A percentile compares a stretch with the other conserved stretches of the same genome.
phyloP scores from a whole-genome alignment of 2,329 filamentous ascomycete genomes.

The Colletotrichum neosansevieriae region DNA sequence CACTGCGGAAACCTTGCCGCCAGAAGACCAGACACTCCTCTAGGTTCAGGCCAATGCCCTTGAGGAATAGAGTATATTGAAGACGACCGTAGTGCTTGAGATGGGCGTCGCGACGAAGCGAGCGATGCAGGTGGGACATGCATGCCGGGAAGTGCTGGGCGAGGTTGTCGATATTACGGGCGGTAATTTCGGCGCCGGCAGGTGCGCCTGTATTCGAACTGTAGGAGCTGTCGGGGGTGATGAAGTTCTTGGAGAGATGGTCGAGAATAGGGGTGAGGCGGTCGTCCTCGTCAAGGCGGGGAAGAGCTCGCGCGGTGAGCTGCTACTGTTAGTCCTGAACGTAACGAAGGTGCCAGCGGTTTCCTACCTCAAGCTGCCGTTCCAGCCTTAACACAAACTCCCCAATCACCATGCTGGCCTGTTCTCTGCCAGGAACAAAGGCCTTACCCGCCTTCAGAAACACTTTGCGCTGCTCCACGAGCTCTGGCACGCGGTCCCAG shows the following conservation, averaged over 20 bases:
- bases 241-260: conserved; percentile 95
- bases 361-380: conserved; percentile 73
- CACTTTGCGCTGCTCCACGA: conserved; percentile 84
- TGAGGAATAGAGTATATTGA: conserved; percentile 96
- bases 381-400: conserved; percentile 88
- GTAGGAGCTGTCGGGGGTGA: conserved; percentile 89
- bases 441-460: conserved; percentile 86
- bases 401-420: conserved; percentile 87
- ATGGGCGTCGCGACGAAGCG: conserved; percentile 87
- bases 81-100: conserved; percentile 93
- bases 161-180: conserved; percentile 82
- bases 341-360: not conserved
- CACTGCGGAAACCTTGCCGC: conserved; percentile 85
- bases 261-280: conserved; percentile 77
- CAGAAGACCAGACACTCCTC: conserved; percentile 94
- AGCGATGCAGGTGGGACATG: conserved; percentile 92
- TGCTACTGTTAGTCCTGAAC: conserved; percentile 48
- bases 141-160: conserved; percentile 89
- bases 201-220: conserved; percentile 71
- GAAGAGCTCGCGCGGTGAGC: conserved; percentile 90
- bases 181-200: conserved; percentile 79
- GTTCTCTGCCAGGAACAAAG: conserved; percentile 89
- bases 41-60: conserved; percentile 92
- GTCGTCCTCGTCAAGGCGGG: conserved; percentile 95
- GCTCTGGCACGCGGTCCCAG: conserved; percentile 91